phyloP scores from a whole-genome alignment of 1,284 basidiomycete species.

The Blastosporella zonata region DNA sequence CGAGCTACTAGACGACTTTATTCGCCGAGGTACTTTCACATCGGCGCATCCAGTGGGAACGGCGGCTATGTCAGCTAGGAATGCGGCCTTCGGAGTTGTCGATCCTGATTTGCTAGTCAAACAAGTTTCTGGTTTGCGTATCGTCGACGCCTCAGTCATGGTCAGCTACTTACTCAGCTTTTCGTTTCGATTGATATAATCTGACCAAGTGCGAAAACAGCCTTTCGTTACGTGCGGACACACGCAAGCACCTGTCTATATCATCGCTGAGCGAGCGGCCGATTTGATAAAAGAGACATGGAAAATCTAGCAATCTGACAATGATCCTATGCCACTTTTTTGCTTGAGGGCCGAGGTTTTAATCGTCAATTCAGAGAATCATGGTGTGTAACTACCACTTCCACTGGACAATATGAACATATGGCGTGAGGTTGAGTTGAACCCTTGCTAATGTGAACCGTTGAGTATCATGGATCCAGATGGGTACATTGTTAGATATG shows the following conservation, averaged over 20 bases:
- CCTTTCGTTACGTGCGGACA: constrained; percentile 31
- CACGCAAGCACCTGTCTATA: constrained; percentile 34
- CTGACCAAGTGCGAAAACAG: constrained; percentile 13
- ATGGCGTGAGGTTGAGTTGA: no score
- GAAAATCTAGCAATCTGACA: neutral
- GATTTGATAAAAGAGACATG: constrained; percentile 29
- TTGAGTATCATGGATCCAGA: no score
- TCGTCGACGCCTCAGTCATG: constrained; percentile 49
- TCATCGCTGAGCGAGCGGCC: constrained; percentile 35
- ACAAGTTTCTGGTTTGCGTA: constrained; percentile 37
- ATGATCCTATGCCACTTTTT: no score
- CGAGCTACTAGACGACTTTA: constrained; percentile 33
- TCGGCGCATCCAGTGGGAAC: constrained; percentile 39
- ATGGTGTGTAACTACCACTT: no score
- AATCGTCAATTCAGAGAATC: no score
- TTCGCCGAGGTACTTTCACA: constrained; percentile 27
- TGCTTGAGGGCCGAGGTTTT: no score
- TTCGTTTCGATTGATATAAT: neutral
- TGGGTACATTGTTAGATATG: no score
- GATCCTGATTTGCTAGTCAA: constrained; percentile 43
- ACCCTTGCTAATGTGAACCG: no score
- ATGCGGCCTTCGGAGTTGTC: constrained; percentile 35
- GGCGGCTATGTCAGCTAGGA: constrained; percentile 34
- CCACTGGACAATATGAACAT: no score
- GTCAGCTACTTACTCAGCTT: constrained; percentile 18